Evolutionary conservation across 2,329 filamentous ascomycete species (phyloP), one percentile per base, ranked within the genome.

Genomic region (Exophiala viscosa): DNA sequence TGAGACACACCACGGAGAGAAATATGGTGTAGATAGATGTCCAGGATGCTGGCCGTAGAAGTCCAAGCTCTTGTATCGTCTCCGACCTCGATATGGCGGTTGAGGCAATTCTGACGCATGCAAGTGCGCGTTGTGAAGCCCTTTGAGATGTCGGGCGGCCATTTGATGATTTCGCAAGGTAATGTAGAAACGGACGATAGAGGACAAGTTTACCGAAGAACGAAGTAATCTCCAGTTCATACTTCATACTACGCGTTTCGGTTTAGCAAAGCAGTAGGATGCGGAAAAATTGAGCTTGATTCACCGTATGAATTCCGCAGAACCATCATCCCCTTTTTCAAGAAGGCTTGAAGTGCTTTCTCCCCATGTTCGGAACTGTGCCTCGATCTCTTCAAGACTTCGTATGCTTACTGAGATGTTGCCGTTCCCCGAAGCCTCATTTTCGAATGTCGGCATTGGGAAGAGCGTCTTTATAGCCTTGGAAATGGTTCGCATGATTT

Each of bases 111-210:
- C 47, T 58, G 36, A 60, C 47, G 40, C 57, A 60, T 13, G 48
- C 36, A 6, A 39, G 42, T 23, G 57, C 57, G 40, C 55, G 58
- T 2, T 46, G 45, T 18, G 55, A 31, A 6, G 55, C 39, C n/a
- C 55, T 45, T 6, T 14, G 33, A 28, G 54, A 52, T 11, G 48
- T 48, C 5, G 52, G 45, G 31, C 49, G 43, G 9, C 55, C 52
- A 23, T 39, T 40, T 18, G 39, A 41, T 33, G 55, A 56, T 46
- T 51, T 54, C 11, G 58, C 57, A 11, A 61, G 40, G 39, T 61
- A 58, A 44, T 62, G 59, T 13, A 62, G 33, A 42, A 61, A 62
- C 11, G 60, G 58, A 5, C 60, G 54, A 35, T 62, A 62, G n/a
- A 62, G 60, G 13, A 62, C 17, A n/a, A 61, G 60, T 42, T 62